A percentile compares a stretch with the other conserved stretches of the same genome.
Conservation (phyloP, 192 early-diverging fungal genomes). For the Entomortierella beljakovae region DNA sequence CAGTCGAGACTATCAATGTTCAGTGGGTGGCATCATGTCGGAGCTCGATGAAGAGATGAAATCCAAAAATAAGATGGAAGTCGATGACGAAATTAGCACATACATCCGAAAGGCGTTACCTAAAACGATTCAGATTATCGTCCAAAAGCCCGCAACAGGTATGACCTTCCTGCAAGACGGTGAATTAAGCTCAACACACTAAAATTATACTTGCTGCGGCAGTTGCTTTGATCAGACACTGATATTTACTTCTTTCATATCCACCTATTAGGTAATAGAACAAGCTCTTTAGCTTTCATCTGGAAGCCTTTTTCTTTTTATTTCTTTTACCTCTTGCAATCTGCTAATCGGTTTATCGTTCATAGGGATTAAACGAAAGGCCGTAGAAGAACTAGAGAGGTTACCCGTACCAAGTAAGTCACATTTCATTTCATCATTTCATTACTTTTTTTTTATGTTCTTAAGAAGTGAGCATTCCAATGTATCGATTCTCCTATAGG, state of each 20-base stretch:
- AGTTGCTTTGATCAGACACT: not conserved
- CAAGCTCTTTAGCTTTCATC: not conserved
- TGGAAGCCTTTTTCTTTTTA: not conserved
- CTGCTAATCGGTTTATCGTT: too few relatives aligned
- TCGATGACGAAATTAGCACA: not conserved
- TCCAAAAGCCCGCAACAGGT: not conserved
- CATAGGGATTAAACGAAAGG: too few relatives aligned
- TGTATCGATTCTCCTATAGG: not conserved
- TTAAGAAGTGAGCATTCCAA: not conserved
- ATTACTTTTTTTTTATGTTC: too few relatives aligned
- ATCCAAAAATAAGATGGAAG: not conserved
- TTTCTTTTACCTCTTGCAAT: too few relatives aligned
- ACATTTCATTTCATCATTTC: too few relatives aligned
- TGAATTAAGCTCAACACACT: not conserved
- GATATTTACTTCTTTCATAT: not conserved
- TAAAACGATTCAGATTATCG: constrained; percentile 6
- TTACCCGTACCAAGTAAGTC: too few relatives aligned
- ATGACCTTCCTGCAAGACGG: not conserved
- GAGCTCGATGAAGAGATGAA: not conserved
- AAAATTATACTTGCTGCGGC: not conserved
- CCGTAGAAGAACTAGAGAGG: too few relatives aligned
- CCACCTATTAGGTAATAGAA: constrained; percentile 2
- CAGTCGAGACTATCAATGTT: too few relatives aligned
- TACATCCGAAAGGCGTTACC: not conserved
- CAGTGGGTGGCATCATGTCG: not conserved